Percentiles rank a stretch among this genome's conserved stretches.
These are phyloP conservation scores for Lactarius tabidus DNA, from an alignment of 768 basidiomycete species.

Conservation along the genomic window DNA sequence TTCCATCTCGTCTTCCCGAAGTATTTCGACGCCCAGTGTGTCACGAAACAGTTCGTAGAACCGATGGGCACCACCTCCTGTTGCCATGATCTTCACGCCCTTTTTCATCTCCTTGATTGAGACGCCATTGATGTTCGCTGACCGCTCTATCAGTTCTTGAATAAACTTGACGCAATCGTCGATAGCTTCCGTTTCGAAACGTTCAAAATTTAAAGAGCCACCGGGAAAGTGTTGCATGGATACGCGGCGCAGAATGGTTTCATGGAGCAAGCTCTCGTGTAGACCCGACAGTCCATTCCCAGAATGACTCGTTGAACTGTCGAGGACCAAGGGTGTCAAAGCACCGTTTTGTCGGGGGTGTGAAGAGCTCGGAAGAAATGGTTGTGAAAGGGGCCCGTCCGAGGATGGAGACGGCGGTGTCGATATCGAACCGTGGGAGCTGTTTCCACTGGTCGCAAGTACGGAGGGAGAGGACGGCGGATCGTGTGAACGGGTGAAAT, in stretches of 20 bases:
- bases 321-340: conserved; percentile 75
- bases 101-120: conserved; percentile 86
- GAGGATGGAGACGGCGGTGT: conserved; percentile 36
- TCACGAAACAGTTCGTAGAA: conserved; percentile 81
- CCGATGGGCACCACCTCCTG: conserved; percentile 94
- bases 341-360: conserved; percentile 57
- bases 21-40: conserved; percentile 78
- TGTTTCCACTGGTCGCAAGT: conserved; percentile 55
- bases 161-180: conserved; percentile 83
- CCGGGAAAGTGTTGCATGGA: conserved; percentile 85
- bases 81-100: conserved; percentile 94
- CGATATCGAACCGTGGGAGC: conserved; percentile 42
- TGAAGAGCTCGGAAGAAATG: conserved; percentile 33
- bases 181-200: conserved; percentile 92
- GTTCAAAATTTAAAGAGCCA: conserved; percentile 94
- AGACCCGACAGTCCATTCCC: conserved; percentile 37
- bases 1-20: conserved; percentile 97
- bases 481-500: conserved; percentile 92
- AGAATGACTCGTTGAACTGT: conserved; percentile 31
- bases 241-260: conserved; percentile 63
- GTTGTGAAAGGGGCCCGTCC: conserved; percentile 30
- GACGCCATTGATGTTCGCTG: conserved; percentile 82
- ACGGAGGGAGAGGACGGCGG: conserved; percentile 76
- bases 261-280: conserved; percentile 48
- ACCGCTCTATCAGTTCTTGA: conserved; percentile 77